Base-by-base conservation (phyloP, 108 stramenopile species). In the Cylindrotheca closterium region DNA sequence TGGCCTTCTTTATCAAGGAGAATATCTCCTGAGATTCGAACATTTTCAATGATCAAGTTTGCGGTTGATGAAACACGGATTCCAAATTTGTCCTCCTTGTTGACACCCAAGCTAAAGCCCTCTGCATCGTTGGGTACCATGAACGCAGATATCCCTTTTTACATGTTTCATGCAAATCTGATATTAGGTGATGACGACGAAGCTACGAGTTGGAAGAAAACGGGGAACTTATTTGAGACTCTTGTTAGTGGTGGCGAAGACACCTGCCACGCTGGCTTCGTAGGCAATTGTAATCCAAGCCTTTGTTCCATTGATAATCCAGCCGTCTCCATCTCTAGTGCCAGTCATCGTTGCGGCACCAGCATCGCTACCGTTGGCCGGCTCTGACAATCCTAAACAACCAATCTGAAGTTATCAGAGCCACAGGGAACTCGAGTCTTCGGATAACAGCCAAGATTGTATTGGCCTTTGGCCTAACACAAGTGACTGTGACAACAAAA, bases 201-300 rank as follows among this genome's bases (percentile, higher is more conserved):
- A 42, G 15, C 7, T 10, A 42, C 15, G 10, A 15, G 37, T 42
- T 15, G 10, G 15, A 42, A 42, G 15, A 15, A 42, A 42, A 42
- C 15, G 37, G 25, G 65, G 12, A 34, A 83, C 87, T 84, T 73
- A 90, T 92, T 98, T 97, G 64, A 94, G 74, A 19, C 73, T 73
- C 72, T 96, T 97, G 74, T 98, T 96, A 21, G 98, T 98, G 4
- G 98, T 98, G 30, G 98, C 98, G 78, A 98, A 98, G 4, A 98
- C 94, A 50, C 97, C 86, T 12, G 95, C 92, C 0, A 91, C 90
- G 57, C 80, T 60, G 10, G 96, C 81, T 65, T 97, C 96, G 17
- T 95, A 83, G 4, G 98, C 96, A 77, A 97, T 98, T 28, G 96
- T 97, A 74, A 98, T 98, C 98, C 98, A 98, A 22, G 98, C 98